Base-by-base conservation (phyloP, 2,329 filamentous ascomycete species). In the Trichoderma sp. region DNA sequence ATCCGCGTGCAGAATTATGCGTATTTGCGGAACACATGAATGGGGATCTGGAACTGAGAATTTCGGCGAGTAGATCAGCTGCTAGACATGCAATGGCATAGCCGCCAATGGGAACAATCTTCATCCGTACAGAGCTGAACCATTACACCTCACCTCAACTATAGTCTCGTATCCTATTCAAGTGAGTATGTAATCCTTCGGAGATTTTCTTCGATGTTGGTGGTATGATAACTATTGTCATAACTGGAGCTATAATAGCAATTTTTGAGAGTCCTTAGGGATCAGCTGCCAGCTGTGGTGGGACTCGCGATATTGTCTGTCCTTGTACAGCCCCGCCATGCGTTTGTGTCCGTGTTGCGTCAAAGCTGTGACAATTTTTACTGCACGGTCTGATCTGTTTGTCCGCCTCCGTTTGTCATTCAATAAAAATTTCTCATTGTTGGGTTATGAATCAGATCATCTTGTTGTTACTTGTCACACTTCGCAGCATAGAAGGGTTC, bases 361-460 rank as follows among this genome's bases (percentile, higher is more conserved):
- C n/a, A 35, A 35, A 33, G 8, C 8, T 33, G 12, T 21, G 29
- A n/a, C 59, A 50, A 14, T 18, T 60, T 12, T 14, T 21, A n/a
- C 31, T 64, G 38, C 12, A 53, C 38, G n/a, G 59, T 35, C 59
- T 16, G 11, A 9, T 27, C 35, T 8, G 16, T 33, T 41, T 24
- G 14, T 18, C 41, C 16, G 41, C 41, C 24, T 50, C 12, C 14
- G 8, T 21, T 4, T 14, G 3, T 41, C 50, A 38, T 12, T 29
- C 59, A 1, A 2, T 5, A 12, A n/a, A 38, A 31, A 1, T 27
- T 2, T 1, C 6, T n/a, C n/a, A 21, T 6, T n/a, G 9, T 9
- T 16, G 7, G 3, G 1, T 45, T 21, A 33, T 59, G 21, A 21
- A 45, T 56, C 50, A 56, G n/a, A 24, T 0, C 21, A 14, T 24